Evolutionary conservation across 2,329 filamentous ascomycete genomes (phyloP).

Genomic region (Decorospora gaudefroyi): DNA sequence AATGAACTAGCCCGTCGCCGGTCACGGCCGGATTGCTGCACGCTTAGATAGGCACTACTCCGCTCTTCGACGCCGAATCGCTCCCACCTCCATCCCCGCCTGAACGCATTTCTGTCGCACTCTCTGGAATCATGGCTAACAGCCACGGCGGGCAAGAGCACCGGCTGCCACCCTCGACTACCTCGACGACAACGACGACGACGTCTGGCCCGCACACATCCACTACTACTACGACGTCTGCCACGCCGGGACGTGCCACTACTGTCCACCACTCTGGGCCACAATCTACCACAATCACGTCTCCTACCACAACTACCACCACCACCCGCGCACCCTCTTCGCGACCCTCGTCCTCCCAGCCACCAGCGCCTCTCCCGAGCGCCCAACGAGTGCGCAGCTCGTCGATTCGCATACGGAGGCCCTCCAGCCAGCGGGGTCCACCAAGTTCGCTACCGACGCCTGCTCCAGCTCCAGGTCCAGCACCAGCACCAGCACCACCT

Average conservation of each 20-base stretch:
- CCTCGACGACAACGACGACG: constrained; percentile 33
- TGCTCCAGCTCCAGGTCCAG: background rate
- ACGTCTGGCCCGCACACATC: constrained; percentile 34
- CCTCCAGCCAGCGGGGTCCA: constrained; percentile 13
- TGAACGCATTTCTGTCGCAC: background rate
- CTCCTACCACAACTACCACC: constrained; percentile 41
- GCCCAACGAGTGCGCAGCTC: constrained; percentile 26
- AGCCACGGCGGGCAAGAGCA: constrained; percentile 12
- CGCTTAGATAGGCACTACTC: constrained; percentile 21
- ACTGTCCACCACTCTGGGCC: constrained; percentile 29
- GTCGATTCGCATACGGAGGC: constrained; percentile 39
- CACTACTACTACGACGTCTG: constrained; percentile 37
- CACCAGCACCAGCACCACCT: constrained; percentile 6
- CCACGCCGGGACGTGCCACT: constrained; percentile 24
- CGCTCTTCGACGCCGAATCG: constrained; percentile 1
- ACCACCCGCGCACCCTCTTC: constrained; percentile 23
- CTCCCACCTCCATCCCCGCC: constrained; percentile 2
- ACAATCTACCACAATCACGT: constrained; percentile 32
- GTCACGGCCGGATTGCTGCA: constrained; percentile 24
- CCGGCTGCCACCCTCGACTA: constrained; percentile 22
- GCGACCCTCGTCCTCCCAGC: constrained; percentile 14
- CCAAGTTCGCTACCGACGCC: constrained; percentile 6
- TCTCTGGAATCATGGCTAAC: constrained; percentile 20
- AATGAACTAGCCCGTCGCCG: constrained; percentile 20
- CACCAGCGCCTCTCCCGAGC: constrained; percentile 13